Evolutionary conservation across 805 yeast species (phyloP).

Genomic region (Candida hispaniensis): DNA sequence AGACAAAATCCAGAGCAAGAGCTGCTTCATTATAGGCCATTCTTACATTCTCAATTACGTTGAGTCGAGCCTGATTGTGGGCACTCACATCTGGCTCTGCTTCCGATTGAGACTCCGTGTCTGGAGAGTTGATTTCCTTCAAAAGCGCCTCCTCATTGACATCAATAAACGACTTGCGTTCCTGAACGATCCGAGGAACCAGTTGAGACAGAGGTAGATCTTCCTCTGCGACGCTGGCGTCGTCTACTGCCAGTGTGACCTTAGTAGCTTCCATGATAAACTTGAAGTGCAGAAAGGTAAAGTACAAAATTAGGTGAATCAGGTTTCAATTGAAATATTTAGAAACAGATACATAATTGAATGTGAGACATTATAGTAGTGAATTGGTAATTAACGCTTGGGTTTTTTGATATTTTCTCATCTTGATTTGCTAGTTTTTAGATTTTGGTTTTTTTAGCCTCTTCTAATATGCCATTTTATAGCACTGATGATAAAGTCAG

Average conservation of each 20-base stretch:
- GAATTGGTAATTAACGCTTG: too few relatives aligned
- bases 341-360: too few relatives aligned
- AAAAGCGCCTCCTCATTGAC: slow-evolving; percentile 46
- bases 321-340: neutral
- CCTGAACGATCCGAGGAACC: slow-evolving; percentile 47
- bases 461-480: too few relatives aligned
- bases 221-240: slow-evolving; percentile 12
- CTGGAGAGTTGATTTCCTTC: slow-evolving; percentile 34
- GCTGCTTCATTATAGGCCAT: slow-evolving; percentile 83
- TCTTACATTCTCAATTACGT: slow-evolving; percentile 25
- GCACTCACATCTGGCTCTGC: slow-evolving; percentile 17
- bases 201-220: slow-evolving; percentile 28
- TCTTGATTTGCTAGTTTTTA: slow-evolving; percentile 11
- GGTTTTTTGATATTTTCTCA: neutral
- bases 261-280: slow-evolving; percentile 8
- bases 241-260: slow-evolving; percentile 15
- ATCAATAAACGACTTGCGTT: slow-evolving; percentile 48
- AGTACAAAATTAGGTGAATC: neutral
- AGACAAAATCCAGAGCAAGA: slow-evolving; percentile 74
- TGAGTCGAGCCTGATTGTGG: slow-evolving; percentile 24
- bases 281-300: neutral
- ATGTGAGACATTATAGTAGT: too few relatives aligned
- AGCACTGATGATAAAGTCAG: too few relatives aligned
- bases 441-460: too few relatives aligned
- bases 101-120: slow-evolving; percentile 10